Percentiles rank a stretch among this genome's conserved stretches.
Evolutionary conservation across 495 filamentous ascomycete species (phyloP).

Genomic region (Trypethelium eluteriae): DNA sequence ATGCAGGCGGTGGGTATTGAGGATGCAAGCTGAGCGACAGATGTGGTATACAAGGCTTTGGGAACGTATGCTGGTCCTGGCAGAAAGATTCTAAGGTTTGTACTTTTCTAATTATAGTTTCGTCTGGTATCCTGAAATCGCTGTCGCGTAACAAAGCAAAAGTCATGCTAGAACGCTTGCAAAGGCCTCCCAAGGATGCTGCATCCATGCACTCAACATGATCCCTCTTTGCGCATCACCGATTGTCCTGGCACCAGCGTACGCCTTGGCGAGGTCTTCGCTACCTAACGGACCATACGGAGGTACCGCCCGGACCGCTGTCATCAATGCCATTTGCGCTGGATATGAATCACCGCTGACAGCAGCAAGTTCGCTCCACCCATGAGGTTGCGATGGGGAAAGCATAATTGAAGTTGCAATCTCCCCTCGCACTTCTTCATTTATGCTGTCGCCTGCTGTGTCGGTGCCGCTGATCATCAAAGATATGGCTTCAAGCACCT

Average conservation of each 20-base stretch:
- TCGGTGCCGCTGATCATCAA: constrained; percentile 27
- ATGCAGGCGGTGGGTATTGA: constrained; percentile 40
- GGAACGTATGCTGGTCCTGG: neutral
- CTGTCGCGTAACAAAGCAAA: neutral
- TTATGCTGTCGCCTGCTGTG: constrained; percentile 17
- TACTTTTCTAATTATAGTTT: neutral
- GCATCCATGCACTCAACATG: constrained; percentile 73
- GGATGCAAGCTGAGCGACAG: neutral
- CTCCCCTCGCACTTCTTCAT: constrained; percentile 33
- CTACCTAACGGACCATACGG: constrained; percentile 60
- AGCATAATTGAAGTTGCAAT: constrained; percentile 64
- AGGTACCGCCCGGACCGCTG: constrained; percentile 63
- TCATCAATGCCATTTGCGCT: constrained; percentile 71
- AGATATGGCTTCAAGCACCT: constrained; percentile 51
- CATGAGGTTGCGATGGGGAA: constrained; percentile 62
- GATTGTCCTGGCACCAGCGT: constrained; percentile 62
- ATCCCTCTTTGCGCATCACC: constrained; percentile 69
- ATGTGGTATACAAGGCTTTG: neutral
- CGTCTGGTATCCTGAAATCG: neutral
- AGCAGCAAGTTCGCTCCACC: constrained; percentile 66
- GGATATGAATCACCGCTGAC: constrained; percentile 48
- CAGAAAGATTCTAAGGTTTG: neutral
- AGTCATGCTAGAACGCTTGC: constrained; percentile 15
- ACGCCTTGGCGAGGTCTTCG: constrained; percentile 63
- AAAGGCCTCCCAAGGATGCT: constrained; percentile 54